Evolutionary conservation across 345 rosid species (phyloP), one percentile per base, ranked within the genome.

Genomic region (Toxicodendron radicans): DNA sequence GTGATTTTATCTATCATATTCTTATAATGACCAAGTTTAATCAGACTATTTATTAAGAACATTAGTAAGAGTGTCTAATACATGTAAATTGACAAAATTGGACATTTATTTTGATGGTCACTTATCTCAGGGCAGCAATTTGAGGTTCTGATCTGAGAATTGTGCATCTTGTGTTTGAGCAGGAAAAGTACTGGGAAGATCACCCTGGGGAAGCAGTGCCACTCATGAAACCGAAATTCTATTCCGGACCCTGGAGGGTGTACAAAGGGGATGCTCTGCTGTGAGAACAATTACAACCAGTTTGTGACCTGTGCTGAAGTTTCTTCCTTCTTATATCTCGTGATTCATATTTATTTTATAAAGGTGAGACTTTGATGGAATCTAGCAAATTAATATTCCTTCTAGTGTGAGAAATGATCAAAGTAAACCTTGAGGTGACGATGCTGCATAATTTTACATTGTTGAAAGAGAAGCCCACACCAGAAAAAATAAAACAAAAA

Each of bases 111-210:
- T 27, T 27, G 30, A 24, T 23, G 53, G 12, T 58, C 2, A 3
- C 5, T 49, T 51, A 51, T 51, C 32, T 51, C 3, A 8, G 24
- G 17, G 43, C 0, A 1, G 51, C 53, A 62, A n/a, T 35, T 18
- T 9, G 30, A 13, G 76, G 21, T 1, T 66, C 43, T 74, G 68
- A 67, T 56, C 33, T 58, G 51, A 79, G 60, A 52, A 27, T 62
- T 72, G 57, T 69, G 63, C 21, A 68, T 63, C n/a, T 75, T 78
- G 45, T 78, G 3, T 4, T n/a, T 77, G 68, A 58, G 77, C 89
- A 92, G 97, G 98, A 91, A 83, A 91, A 85, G 58, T 92, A 88
- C 84, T 94, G 97, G 97, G 97, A 92, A 84, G 98, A 89, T 64
- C 97, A 89, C 38, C 97, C 97, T 10, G 95, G 98, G 10, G 83